These are phyloP conservation scores for Aethionema arabicum DNA, from an alignment of 345 rosid species.

Conservation along the genomic window DNA sequence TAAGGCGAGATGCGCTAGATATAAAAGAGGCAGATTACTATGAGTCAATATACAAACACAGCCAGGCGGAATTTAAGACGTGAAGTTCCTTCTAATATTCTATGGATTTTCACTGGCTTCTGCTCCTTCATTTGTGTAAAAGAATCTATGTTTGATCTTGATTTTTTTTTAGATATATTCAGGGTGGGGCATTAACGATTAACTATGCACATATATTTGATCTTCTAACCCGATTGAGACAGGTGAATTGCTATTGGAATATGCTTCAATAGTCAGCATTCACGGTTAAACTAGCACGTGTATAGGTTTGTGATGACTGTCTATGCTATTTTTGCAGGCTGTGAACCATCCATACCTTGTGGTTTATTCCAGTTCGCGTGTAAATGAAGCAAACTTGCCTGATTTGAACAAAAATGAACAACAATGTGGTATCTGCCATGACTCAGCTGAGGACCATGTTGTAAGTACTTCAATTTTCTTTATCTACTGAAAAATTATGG, in stretches of 20 bases:
- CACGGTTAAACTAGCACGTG: not conserved
- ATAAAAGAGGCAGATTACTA: constrained; percentile 85
- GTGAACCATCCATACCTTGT: constrained; percentile 99
- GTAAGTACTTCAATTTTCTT: constrained; percentile 44
- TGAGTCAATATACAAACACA: constrained; percentile 74
- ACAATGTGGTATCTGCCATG: constrained; percentile 78
- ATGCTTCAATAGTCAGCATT: not conserved
- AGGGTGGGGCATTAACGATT: constrained; percentile 84
- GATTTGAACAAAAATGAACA: constrained; percentile 46
- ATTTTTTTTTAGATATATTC: constrained; percentile 60
- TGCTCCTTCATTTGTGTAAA: constrained; percentile 21
- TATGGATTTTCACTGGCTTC: constrained; percentile 12
- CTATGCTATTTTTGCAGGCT: constrained; percentile 58
- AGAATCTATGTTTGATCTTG: constrained; percentile 1
- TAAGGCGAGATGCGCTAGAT: constrained; percentile 86
- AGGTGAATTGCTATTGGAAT: constrained; percentile 46
- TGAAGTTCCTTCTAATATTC: constrained; percentile 34
- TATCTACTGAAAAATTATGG: constrained; percentile 2
- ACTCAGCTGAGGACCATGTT: constrained; percentile 72
- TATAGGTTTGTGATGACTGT: constrained; percentile 24
- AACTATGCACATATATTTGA: constrained; percentile 97
- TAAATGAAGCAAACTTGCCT: constrained; percentile 37
- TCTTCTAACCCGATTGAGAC: constrained; percentile 93
- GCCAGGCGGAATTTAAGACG: constrained; percentile 93
- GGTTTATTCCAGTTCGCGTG: constrained; percentile 60